Evolutionary conservation across 495 filamentous ascomycete genomes (phyloP), one percentile per base, ranked within the genome.

Genomic region (Aspergillus indologenus): DNA sequence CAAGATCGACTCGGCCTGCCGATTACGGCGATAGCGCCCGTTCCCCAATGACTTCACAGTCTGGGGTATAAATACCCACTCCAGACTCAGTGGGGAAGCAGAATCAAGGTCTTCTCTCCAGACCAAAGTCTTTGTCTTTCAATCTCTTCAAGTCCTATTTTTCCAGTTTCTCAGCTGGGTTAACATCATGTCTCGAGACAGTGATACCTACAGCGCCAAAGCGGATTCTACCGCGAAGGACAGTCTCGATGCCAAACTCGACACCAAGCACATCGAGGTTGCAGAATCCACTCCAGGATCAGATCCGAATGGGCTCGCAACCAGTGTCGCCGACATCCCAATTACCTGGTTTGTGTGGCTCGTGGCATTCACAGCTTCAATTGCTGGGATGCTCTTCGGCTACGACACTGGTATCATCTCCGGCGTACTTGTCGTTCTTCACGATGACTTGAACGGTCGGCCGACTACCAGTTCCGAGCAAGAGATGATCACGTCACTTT

Each of bases 351-450:
- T 61, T 45, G 67, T 70, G 6, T 77, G 73, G 73, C 64, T 76
- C 17, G 68, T 76, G 20, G 61, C 71, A 18, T 62, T 70, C 23
- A 72, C 72, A 11, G 74, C 72, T 34, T 66, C 66, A 2, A 68
- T 76, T 53, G 73, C 66, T 6, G 74, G 75, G 0, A 59, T 76
- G 24, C 69, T 78, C 9, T 78, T 76, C 50, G 72, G 77, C 17
- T 81, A 79, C 52, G 77, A 81, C 53, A 80, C 78, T 26, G 77
- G 76, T 34, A 74, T 79, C 65, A 81, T 80, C 59, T 75, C 72
- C 15, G 76, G 74, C 0, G 74, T 79, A 14, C 64, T 81, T 6
- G 74, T 80, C 23, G 74, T 75, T 45, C 58, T 79, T 47, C 61
- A 66, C 20, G 63, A 55, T 17, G 66, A 67, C 20, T 68, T 79